Conservation (phyloP, 2,329 filamentous ascomycete genomes). For the Emmonsia crescens region DNA sequence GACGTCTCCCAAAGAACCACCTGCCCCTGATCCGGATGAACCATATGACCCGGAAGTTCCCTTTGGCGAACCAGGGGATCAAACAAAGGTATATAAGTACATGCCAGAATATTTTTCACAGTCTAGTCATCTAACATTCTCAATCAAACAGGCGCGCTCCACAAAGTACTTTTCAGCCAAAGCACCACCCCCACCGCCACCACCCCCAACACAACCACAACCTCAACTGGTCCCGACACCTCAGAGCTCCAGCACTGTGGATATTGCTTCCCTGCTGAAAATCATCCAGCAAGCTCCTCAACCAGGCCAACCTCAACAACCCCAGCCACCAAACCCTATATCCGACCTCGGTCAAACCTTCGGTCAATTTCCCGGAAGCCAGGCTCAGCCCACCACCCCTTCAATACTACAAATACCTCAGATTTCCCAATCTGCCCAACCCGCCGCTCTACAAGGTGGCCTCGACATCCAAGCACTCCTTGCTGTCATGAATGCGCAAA, state of each 20-base stretch:
- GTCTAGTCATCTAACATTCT: background rate
- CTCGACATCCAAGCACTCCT: conserved; percentile 31
- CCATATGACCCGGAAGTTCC: conserved; percentile 20
- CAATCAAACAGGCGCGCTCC: conserved; percentile 26
- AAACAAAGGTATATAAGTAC: conserved; percentile 25
- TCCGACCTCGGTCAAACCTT: conserved; percentile 28
- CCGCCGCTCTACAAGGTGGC: conserved; percentile 16
- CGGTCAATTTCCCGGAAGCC: conserved; percentile 27
- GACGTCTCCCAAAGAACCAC: conserved; percentile 37
- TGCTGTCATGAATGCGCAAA: conserved; percentile 27
- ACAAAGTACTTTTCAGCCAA: conserved; percentile 30
- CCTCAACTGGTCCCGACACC: conserved; percentile 18
- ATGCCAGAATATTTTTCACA: background rate
- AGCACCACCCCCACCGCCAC: conserved; percentile 22
- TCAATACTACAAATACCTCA: conserved; percentile 14
- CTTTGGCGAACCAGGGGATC: conserved; percentile 35
- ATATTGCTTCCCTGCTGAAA: conserved; percentile 33
- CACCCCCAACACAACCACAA: conserved; percentile 17
- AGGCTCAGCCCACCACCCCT: conserved; percentile 19
- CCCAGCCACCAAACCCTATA: conserved; percentile 19
- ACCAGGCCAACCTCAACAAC: conserved; percentile 20
- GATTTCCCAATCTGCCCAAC: conserved; percentile 21
- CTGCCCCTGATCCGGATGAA: conserved; percentile 28
- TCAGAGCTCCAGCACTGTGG: conserved; percentile 16
- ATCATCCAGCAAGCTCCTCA: conserved; percentile 27